These are phyloP conservation scores for Zoysia pacifica DNA, from an alignment of 176 grass and related monocot species.

Conservation along the genomic window DNA sequence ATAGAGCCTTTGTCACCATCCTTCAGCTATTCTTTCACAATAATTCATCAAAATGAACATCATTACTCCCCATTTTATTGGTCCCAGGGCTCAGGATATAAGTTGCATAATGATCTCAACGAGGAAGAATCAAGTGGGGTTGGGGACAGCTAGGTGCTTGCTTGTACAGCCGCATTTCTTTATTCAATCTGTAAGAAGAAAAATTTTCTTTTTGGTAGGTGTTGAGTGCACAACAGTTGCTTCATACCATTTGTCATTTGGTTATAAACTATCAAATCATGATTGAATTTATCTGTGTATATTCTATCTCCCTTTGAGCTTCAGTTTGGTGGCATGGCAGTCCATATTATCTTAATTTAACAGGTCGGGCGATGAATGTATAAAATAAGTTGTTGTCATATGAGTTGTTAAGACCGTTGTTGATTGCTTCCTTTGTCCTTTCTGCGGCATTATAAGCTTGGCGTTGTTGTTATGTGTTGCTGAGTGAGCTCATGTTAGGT, in stretches of 20 bases:
- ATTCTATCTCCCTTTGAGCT: conserved; percentile 32
- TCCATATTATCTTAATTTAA: conserved; percentile 36
- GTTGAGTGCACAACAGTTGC: conserved; percentile 46
- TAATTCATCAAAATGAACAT: conserved; percentile 47
- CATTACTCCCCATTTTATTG: conserved; percentile 13
- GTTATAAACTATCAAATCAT: conserved; percentile 51
- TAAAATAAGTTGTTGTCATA: conserved; percentile 24
- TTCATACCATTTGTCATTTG: conserved; percentile 53
- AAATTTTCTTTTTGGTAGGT: conserved; percentile 55
- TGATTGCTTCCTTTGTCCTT: conserved; percentile 50
- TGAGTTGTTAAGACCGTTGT: conserved; percentile 44
- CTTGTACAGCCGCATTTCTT: conserved; percentile 96
- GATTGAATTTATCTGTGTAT: conserved; percentile 52
- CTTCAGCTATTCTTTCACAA: conserved; percentile 60
- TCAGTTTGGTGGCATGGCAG: conserved; percentile 30
- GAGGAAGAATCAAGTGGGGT: conserved; percentile 46
- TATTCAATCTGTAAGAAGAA: conserved; percentile 97
- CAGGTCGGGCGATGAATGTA: conserved; percentile 38
- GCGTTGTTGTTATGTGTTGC: conserved; percentile 25
- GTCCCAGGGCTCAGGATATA: conserved; percentile 11
- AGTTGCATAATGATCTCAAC: conserved; percentile 48
- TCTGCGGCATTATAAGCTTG: conserved; percentile 37
- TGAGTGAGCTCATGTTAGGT: conserved; percentile 41
- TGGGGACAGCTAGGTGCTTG: conserved; percentile 65
- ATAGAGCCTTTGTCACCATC: conserved; percentile 38